Evolutionary conservation across 2,329 filamentous ascomycete species (phyloP).

Genomic region (Berkeleyomyces rouxiae): DNA sequence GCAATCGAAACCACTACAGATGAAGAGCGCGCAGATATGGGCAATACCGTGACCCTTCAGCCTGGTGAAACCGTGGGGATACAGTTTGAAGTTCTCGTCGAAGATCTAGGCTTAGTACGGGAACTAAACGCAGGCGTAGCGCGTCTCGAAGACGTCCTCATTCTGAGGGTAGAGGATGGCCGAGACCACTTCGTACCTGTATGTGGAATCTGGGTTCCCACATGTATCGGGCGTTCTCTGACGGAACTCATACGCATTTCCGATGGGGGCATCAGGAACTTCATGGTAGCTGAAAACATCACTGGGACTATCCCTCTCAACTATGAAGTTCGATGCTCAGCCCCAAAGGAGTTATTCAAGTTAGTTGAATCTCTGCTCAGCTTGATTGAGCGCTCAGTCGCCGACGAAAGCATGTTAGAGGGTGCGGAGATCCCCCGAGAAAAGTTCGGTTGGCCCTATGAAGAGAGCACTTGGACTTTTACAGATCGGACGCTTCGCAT

Average conservation of each 20-base stretch:
- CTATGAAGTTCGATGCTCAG: slow-evolving; percentile 53
- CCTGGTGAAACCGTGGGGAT: slow-evolving; percentile 71
- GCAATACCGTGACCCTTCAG: slow-evolving; percentile 47
- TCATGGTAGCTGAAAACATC: slow-evolving; percentile 25
- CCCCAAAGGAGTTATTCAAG: slow-evolving; percentile 75
- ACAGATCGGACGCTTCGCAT: slow-evolving; percentile 4
- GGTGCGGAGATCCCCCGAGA: slow-evolving; percentile 34
- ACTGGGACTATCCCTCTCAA: slow-evolving; percentile 36
- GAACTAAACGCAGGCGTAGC: slow-evolving; percentile 52
- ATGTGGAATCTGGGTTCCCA: slow-evolving; percentile 60
- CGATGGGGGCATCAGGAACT: slow-evolving; percentile 54
- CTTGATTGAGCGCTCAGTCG: slow-evolving; percentile 38
- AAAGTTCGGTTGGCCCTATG: slow-evolving; percentile 43
- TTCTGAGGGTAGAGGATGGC: slow-evolving; percentile 68
- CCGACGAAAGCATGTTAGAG: slow-evolving; percentile 46
- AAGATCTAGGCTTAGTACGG: slow-evolving; percentile 44
- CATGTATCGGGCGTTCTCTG: slow-evolving; percentile 71
- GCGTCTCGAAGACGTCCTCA: slow-evolving; percentile 67
- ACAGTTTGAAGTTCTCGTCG: slow-evolving; percentile 50
- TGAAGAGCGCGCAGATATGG: slow-evolving; percentile 22
- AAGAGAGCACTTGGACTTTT: slow-evolving; percentile 23
- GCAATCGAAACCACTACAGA: slow-evolving; percentile 24
- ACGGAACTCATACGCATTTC: slow-evolving; percentile 77
- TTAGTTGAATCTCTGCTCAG: slow-evolving; percentile 63
- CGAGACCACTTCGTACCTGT: slow-evolving; percentile 85